Conservation (phyloP, 2,329 filamentous ascomycete genomes). For the Didymella sp. region DNA sequence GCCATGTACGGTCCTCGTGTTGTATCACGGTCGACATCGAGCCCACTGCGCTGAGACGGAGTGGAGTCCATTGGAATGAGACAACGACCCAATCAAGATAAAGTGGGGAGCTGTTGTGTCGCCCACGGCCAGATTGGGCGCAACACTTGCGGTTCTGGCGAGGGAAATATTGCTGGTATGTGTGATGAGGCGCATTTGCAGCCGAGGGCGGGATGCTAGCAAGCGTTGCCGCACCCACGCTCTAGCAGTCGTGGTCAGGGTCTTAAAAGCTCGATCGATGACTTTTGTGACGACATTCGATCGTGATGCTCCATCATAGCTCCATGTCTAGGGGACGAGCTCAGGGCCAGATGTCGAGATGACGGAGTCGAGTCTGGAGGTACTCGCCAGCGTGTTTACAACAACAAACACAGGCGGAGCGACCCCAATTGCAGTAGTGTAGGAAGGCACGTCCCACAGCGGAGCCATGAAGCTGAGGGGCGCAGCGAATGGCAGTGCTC, state of each 20-base stretch:
- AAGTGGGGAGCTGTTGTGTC: slow-evolving; percentile 18
- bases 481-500: slow-evolving; percentile 33
- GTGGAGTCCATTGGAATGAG: slow-evolving; percentile 11
- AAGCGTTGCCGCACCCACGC: slow-evolving; percentile 21
- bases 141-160: slow-evolving; percentile 23
- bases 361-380: slow-evolving; percentile 2
- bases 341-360: slow-evolving; percentile 3
- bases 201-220: slow-evolving; percentile 18
- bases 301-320: background rate
- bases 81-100: slow-evolving; percentile 31
- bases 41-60: slow-evolving; percentile 19
- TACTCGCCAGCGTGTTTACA: slow-evolving; percentile 14
- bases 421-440: slow-evolving; percentile 23
- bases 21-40: slow-evolving; percentile 21
- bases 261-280: slow-evolving; percentile 18
- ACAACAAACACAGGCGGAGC: slow-evolving; percentile 10
- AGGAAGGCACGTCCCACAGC: slow-evolving; percentile 27
- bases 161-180: slow-evolving; percentile 36
- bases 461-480: slow-evolving; percentile 24
- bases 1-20: slow-evolving; percentile 21
- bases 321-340: slow-evolving; percentile 3
- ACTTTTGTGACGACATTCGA: slow-evolving; percentile 15
- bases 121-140: slow-evolving; percentile 26
- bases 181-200: slow-evolving; percentile 42
- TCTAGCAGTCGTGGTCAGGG: slow-evolving; percentile 19